Base-by-base conservation (phyloP, 2,329 filamentous ascomycete species). In the Calonectria pauciramosa region DNA sequence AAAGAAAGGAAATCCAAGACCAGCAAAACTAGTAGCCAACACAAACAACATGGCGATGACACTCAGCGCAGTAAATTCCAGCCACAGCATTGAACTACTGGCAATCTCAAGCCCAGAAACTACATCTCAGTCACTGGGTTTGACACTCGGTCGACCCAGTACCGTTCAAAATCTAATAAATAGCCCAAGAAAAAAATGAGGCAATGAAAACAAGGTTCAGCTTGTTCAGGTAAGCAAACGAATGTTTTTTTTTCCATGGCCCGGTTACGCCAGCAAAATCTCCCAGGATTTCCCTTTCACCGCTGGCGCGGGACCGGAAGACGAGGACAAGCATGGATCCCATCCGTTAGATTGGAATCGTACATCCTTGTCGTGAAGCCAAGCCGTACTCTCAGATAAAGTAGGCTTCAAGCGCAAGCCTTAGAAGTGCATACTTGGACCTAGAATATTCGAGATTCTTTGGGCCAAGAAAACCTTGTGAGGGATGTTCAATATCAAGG, bases 231-330 rank as follows among this genome's bases (percentile, higher is more conserved):
- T n/a, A 59, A 59, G 32, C 34, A n/a, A 14, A 60, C 56, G 10
- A 18, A 41, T 63, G 32, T 26, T 49, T 47, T 59, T 26, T 49
- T 47, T 41, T 8, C 23, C 44, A 16, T n/a, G 16, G 23, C 26
- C 38, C 26, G 26, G 41, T 54, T 41, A 47, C 26, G 66, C 67
- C 52, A 47, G 26, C 18, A 69, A 65, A 59, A 23, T 18, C 51
- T 66, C 23, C 69, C 49, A 26, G 69, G 65, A 38, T 69, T 68
- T 68, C 47, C 63, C 32, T 71, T 36, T 69, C 68, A 70, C 30
- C 23, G 41, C 38, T 64, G 68, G 52, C 67, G 60, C 71, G 68
- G 68, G 71, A 67, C 60, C 71, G 71, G 71, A 56, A 66, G 32
- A 23, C 14, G 32, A 71, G 16, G 47, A 60, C 56, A 38, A 54